Evolutionary conservation across 352 stramenopile genomes (phyloP).

Genomic region (Pythium dissotocum): DNA sequence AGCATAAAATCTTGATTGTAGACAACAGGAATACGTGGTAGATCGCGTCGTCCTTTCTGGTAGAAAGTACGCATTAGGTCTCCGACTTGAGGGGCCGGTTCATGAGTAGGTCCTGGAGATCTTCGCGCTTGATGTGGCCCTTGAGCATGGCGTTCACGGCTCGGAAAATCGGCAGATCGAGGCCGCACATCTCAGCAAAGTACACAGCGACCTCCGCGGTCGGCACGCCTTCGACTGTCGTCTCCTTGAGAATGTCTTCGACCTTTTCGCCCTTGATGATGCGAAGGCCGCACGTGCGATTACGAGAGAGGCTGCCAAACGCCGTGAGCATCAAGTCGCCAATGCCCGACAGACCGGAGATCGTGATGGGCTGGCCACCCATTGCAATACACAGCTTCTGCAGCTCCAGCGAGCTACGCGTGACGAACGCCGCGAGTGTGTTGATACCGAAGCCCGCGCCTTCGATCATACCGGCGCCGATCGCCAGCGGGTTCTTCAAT

Average conservation of each 20-base stretch:
- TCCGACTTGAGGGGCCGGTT: constrained; percentile 80
- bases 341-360: constrained; percentile 92
- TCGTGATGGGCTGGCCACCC: constrained; percentile 93
- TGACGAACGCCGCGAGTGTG: constrained; percentile 94
- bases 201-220: constrained; percentile 93
- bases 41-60: too few species aligned
- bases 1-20: too few species aligned
- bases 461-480: constrained; percentile 97
- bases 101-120: constrained; percentile 78
- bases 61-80: constrained; percentile 33
- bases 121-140: constrained; percentile 68
- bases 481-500: constrained; percentile 98
- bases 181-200: constrained; percentile 88
- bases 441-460: constrained; percentile 96
- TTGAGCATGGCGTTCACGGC: constrained; percentile 88
- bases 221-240: constrained; percentile 94
- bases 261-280: constrained; percentile 92
- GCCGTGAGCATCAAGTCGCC: constrained; percentile 96
- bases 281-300: constrained; percentile 93
- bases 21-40: too few species aligned
- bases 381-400: constrained; percentile 94
- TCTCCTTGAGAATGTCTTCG: constrained; percentile 92
- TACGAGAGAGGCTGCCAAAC: constrained; percentile 95
- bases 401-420: constrained; percentile 95
- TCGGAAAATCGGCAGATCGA: constrained; percentile 92